Evolutionary conservation across 2,329 filamentous ascomycete species (phyloP).

Genomic region (Paramyrothecium roridum): DNA sequence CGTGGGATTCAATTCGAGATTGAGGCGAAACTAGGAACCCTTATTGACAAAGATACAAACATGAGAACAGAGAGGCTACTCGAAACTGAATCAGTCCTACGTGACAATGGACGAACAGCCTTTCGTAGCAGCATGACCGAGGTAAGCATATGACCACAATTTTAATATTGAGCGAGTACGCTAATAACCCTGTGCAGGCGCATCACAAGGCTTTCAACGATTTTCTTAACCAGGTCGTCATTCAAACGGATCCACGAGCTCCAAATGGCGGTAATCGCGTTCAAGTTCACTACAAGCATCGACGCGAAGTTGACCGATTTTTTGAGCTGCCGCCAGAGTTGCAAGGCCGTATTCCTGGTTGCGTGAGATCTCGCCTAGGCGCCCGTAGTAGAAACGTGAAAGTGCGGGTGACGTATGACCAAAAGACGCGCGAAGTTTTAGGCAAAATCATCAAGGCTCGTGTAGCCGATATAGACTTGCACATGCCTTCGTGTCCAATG

Average conservation of each 20-base stretch:
- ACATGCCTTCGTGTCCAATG: slow-evolving; percentile 71
- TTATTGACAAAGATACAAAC: slow-evolving; percentile 71
- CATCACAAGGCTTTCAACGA: slow-evolving; percentile 84
- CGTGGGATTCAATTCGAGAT: slow-evolving; percentile 80
- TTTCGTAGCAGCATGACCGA: slow-evolving; percentile 92
- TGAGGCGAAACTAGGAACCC: slow-evolving; percentile 85
- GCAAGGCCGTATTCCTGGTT: slow-evolving; percentile 59
- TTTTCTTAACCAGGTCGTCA: slow-evolving; percentile 71
- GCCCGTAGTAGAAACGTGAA: slow-evolving; percentile 41
- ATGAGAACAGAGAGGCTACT: slow-evolving; percentile 67
- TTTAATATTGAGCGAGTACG: background rate
- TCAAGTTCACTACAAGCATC: slow-evolving; percentile 75
- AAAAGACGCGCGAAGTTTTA: slow-evolving; percentile 65
- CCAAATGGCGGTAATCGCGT: slow-evolving; percentile 48
- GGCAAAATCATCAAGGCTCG: slow-evolving; percentile 89
- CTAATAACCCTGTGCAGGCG: slow-evolving; percentile 37
- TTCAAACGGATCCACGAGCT: slow-evolving; percentile 54
- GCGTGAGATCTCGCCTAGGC: slow-evolving; percentile 56
- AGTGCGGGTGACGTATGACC: slow-evolving; percentile 70
- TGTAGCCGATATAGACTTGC: slow-evolving; percentile 84
- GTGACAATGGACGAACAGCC: slow-evolving; percentile 55
- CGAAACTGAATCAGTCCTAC: slow-evolving; percentile 67
- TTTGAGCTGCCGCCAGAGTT: slow-evolving; percentile 66
- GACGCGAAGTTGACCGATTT: slow-evolving; percentile 79
- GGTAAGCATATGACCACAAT: slow-evolving; percentile 47